phyloP scores from a whole-genome alignment of 768 basidiomycete genomes.

The Suillus spraguei region DNA sequence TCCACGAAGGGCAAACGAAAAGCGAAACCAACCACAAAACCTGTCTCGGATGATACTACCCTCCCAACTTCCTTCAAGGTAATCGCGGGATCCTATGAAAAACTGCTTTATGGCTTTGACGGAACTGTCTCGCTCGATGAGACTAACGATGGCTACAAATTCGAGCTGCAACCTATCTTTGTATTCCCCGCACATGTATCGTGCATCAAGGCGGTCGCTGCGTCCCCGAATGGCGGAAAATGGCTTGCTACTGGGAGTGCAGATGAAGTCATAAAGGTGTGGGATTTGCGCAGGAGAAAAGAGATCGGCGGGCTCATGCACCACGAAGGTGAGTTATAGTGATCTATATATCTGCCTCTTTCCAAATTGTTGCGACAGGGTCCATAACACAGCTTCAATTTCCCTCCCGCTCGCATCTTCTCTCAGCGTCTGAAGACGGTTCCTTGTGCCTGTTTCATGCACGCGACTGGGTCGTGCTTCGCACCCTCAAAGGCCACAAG shows the following conservation, averaged over 20 bases:
- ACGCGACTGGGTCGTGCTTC: conserved; percentile 91
- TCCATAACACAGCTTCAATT: conserved; percentile 90
- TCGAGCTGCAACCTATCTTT: conserved; percentile 76
- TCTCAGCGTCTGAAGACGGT: conserved; percentile 93
- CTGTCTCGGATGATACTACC: conserved; percentile 11
- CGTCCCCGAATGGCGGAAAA: conserved; percentile 87
- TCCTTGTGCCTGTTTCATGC: conserved; percentile 89
- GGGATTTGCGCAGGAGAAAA: conserved; percentile 90
- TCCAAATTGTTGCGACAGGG: conserved; percentile 46
- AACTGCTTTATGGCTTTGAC: conserved; percentile 88
- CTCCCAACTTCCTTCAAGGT: conserved; percentile 77
- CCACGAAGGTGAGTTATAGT: conserved; percentile 73
- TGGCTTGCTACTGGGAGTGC: conserved; percentile 95
- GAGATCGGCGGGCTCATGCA: conserved; percentile 96
- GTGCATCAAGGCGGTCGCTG: conserved; percentile 88
- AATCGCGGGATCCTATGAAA: conserved; percentile 94
- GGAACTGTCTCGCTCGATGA: conserved; percentile 48
- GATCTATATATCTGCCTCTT: conserved; percentile 5
- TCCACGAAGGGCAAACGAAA: conserved; percentile 36
- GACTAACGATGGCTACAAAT: conserved; percentile 29
- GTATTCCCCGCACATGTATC: conserved; percentile 97
- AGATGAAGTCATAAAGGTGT: conserved; percentile 97
- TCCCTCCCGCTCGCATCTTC: conserved; percentile 84
- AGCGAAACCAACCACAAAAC: conserved; percentile 14
- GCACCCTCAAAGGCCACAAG: conserved; percentile 90